phyloP scores from a whole-genome alignment of 805 yeast genomes.

The Zygotorulaspora chibaensis region DNA sequence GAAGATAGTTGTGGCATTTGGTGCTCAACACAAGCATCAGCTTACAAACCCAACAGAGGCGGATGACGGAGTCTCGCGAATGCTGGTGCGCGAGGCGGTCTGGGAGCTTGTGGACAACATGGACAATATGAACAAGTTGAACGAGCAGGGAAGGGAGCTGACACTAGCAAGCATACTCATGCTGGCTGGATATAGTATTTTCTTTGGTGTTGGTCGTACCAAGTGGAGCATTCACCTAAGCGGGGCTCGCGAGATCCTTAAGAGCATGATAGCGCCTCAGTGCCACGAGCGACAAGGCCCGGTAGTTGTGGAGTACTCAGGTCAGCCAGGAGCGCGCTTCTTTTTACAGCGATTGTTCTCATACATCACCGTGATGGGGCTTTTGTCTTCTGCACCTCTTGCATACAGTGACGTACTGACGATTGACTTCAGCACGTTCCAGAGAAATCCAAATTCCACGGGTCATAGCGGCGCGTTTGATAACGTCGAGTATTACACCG shows the following conservation, averaged over 20 bases:
- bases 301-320: conserved; percentile 6
- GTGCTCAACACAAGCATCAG: conserved; percentile 40
- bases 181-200: conserved; percentile 52
- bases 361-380: conserved; percentile 60
- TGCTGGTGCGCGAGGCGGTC: conserved; percentile 7
- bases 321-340: conserved; percentile 33
- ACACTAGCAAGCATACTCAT: conserved; percentile 59
- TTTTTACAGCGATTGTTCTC: conserved; percentile 64
- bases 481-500: conserved; percentile 1
- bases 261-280: conserved; percentile 12
- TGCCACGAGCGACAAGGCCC: conserved; percentile 6
- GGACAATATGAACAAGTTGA: conserved; percentile 2
- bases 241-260: conserved; percentile 63
- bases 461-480: conserved; percentile 20
- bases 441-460: conserved; percentile 1
- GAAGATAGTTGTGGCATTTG: conserved; percentile 51
- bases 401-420: neutral
- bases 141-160: conserved; percentile 41
- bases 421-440: too few species aligned
- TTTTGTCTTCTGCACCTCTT: conserved; percentile 48
- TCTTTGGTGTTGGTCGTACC: conserved; percentile 40
- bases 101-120: conserved; percentile 4
- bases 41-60: neutral
- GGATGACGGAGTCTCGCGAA: neutral
- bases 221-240: conserved; percentile 60